phyloP scores from a whole-genome alignment of 495 filamentous ascomycete species.

The Trichoderma reesei region DNA sequence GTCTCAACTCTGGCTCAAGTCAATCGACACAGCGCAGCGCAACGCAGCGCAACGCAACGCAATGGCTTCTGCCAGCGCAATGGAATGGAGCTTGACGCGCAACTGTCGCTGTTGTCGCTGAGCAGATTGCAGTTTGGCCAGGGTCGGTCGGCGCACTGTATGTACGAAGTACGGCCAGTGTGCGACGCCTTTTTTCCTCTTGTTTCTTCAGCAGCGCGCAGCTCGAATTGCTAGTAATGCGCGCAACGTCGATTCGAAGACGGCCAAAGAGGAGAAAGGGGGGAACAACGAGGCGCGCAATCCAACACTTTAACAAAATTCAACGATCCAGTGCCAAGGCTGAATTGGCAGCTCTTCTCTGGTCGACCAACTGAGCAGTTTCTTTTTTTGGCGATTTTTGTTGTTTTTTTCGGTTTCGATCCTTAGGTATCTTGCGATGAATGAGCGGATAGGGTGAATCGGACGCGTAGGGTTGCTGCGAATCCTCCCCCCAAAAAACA shows the following conservation, averaged over 20 bases:
- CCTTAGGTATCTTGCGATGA: background rate
- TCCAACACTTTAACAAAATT: too few relatives aligned
- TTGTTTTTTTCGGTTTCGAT: background rate
- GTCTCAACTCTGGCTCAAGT: background rate
- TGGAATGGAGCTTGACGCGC: slow-evolving; percentile 5
- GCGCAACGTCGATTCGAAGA: background rate
- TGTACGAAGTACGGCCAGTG: too few relatives aligned
- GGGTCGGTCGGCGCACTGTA: background rate
- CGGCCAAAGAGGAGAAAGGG: background rate
- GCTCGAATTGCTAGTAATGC: background rate
- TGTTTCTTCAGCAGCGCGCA: background rate
- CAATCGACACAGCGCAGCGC: background rate
- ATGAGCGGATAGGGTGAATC: slow-evolving; percentile 4
- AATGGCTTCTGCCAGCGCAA: background rate
- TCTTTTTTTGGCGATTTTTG: slow-evolving; percentile 3
- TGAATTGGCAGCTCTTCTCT: background rate
- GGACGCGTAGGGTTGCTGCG: slow-evolving; percentile 3
- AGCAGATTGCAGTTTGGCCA: background rate
- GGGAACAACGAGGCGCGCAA: background rate
- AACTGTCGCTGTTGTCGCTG: background rate
- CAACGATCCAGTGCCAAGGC: too few relatives aligned
- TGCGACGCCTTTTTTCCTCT: background rate
- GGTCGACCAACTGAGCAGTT: background rate
- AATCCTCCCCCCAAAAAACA: slow-evolving; percentile 1
- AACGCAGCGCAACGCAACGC: background rate